Evolutionary conservation across 1,284 basidiomycete species (phyloP), one percentile per base, ranked within the genome.

Genomic region (Cystobasidium slooffiae): DNA sequence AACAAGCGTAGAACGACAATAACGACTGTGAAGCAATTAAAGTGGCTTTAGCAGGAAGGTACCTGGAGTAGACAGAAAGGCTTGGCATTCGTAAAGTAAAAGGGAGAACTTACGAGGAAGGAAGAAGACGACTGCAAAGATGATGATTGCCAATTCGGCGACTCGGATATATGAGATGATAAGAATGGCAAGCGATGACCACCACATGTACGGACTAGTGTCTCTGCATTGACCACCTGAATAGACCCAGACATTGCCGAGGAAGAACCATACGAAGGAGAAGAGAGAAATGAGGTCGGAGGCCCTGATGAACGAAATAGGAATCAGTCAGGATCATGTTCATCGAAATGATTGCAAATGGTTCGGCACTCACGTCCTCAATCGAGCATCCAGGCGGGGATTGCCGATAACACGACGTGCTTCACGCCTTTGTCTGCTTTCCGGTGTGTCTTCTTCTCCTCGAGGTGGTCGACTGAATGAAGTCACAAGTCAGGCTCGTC

Each of bases 211-310:
- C 0, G 77, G 78, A 16, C 75, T 68, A 1, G 76, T 76, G 6
- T 39, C 10, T 8, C 49, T 62, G 58, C 79, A 80, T 16, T 67
- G 8, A 6, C 43, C 37, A 3, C 62, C 47, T 9, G 58, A 75
- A 55, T 76, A 74, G 46, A 77, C 20, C 76, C 77, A 79, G 41
- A 74, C 58, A 68, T 79, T 79, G 63, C 78, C 78, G 14, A 78
- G 43, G 43, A 77, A 49, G 68, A 79, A 78, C 31, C 78, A 56
- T n/a, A 77, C 63, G 22, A 78, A 49, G 7, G 74, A 74, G 61
- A 74, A 72, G 31, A 76, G 31, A 16, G 68, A 64, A 20, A 76
- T 49, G 14, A 77, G 14, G 59, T 79, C 79, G 18, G 63, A 47
- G 7, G 76, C 6, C 41, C 62, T 72, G 51, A 18, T 16, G 16